phyloP scores from a whole-genome alignment of 108 stramenopile genomes.

The Nitzschia palea region DNA sequence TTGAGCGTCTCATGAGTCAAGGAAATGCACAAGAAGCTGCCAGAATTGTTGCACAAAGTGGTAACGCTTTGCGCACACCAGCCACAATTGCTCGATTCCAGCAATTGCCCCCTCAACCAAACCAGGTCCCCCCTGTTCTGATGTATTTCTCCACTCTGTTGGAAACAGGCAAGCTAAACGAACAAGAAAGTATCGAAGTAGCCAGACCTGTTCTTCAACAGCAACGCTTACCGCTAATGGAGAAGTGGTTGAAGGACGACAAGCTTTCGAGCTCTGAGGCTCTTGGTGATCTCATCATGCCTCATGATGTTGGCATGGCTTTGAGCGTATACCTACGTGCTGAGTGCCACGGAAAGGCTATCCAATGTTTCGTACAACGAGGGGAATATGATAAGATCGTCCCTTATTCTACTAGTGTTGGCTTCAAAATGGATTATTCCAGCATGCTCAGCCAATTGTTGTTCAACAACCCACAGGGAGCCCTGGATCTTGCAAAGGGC shows the following conservation, averaged over 20 bases:
- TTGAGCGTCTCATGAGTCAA: conserved; percentile 88
- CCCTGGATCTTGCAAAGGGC: conserved; percentile 95
- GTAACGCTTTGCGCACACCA: conserved; percentile 91
- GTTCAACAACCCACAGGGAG: conserved; percentile 97
- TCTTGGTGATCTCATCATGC: conserved; percentile 97
- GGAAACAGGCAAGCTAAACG: conserved; percentile 94
- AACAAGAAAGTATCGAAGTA: conserved; percentile 97
- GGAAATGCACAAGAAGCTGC: conserved; percentile 95
- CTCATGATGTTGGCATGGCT: conserved; percentile 95
- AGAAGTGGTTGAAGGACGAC: conserved; percentile 99
- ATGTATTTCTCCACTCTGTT: conserved; percentile 98
- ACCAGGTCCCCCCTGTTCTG: conserved; percentile 95
- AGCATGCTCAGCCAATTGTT: conserved; percentile 97
- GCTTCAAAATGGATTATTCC: conserved; percentile 96
- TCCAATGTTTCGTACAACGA: conserved; percentile 97
- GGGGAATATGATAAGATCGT: conserved; percentile 99
- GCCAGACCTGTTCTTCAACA: conserved; percentile 96
- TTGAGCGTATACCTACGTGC: conserved; percentile 96
- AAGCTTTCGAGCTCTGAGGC: conserved; percentile 92
- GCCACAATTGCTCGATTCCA: conserved; percentile 98
- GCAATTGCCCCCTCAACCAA: conserved; percentile 95
- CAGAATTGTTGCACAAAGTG: conserved; percentile 85
- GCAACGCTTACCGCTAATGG: conserved; percentile 93
- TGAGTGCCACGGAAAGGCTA: conserved; percentile 96
- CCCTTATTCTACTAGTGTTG: conserved; percentile 94